A percentile compares a stretch with the other conserved stretches of the same genome.
phyloP scores from a whole-genome alignment of 1,139 yeast species.

The Scheffersomyces segobiensis region DNA sequence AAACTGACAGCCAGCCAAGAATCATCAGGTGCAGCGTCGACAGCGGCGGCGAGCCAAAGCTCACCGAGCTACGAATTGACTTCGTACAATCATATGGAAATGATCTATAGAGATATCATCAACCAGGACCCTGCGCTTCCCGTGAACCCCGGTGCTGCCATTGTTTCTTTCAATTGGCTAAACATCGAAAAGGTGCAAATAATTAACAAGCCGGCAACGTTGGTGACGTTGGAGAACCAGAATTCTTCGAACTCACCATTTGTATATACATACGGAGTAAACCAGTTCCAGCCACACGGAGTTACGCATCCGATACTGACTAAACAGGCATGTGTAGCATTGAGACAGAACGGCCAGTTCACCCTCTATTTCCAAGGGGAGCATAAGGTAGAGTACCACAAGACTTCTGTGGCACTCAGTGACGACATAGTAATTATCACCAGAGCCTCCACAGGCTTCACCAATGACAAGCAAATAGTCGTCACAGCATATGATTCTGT shows the following conservation, averaged over 20 bases:
- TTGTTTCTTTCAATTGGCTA: slow-evolving; percentile 68
- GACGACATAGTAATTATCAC: slow-evolving; percentile 28
- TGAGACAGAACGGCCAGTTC: slow-evolving; percentile 65
- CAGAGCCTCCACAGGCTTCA: slow-evolving; percentile 62
- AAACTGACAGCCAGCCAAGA: background rate
- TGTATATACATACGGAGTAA: slow-evolving; percentile 54
- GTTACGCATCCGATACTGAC: slow-evolving; percentile 67
- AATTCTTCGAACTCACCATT: slow-evolving; percentile 11
- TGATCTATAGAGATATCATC: slow-evolving; percentile 42
- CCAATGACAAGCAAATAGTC: slow-evolving; percentile 49
- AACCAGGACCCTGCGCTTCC: slow-evolving; percentile 4
- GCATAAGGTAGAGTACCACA: slow-evolving; percentile 58
- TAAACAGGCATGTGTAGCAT: slow-evolving; percentile 70
- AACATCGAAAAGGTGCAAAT: slow-evolving; percentile 64
- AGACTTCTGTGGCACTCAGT: slow-evolving; percentile 24
- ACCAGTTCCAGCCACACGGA: slow-evolving; percentile 60
- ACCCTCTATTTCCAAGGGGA: slow-evolving; percentile 63
- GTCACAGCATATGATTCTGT: slow-evolving; percentile 48
- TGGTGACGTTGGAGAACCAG: slow-evolving; percentile 18
- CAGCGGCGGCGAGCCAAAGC: slow-evolving; percentile 3
- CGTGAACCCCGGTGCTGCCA: slow-evolving; percentile 19
- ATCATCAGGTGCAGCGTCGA: background rate
- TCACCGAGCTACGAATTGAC: slow-evolving; percentile 45
- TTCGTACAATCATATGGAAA: slow-evolving; percentile 47
- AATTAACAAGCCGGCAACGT: slow-evolving; percentile 51